Percentiles rank a stretch among this genome's conserved stretches.
These are phyloP conservation scores for Trichoderma gamsii DNA, from an alignment of 495 filamentous ascomycete species.

Conservation along the genomic window DNA sequence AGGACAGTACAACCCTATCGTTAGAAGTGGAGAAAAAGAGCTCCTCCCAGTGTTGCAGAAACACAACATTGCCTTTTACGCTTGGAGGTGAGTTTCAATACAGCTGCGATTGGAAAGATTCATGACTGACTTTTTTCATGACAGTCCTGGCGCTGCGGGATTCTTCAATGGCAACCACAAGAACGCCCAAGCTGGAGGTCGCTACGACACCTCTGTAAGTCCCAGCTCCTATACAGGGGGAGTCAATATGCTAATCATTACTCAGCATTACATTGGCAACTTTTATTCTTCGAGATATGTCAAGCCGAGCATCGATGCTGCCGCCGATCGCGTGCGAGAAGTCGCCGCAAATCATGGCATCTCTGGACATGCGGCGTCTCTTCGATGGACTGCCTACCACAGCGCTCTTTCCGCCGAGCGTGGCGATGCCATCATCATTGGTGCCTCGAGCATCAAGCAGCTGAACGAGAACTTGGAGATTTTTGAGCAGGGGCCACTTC, in stretches of 20 bases:
- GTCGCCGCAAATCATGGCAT: slow-evolving; percentile 68
- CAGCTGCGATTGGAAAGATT: not conserved
- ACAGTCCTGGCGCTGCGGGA: slow-evolving; percentile 30
- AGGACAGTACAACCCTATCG: not conserved
- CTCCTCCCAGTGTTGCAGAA: slow-evolving; percentile 41
- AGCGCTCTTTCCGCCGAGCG: slow-evolving; percentile 64
- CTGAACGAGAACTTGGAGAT: slow-evolving; percentile 68
- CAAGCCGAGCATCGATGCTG: slow-evolving; percentile 21
- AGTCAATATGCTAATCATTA: not conserved
- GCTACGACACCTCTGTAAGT: slow-evolving; percentile 21
- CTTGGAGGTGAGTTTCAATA: slow-evolving; percentile 28
- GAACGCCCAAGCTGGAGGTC: slow-evolving; percentile 13
- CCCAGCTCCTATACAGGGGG: not conserved
- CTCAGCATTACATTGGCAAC: slow-evolving; percentile 21
- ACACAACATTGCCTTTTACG: slow-evolving; percentile 41
- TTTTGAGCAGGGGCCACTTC: slow-evolving; percentile 81
- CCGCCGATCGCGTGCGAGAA: slow-evolving; percentile 22
- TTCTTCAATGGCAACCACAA: slow-evolving; percentile 25
- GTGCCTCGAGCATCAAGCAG: slow-evolving; percentile 68
- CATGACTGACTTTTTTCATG: not conserved
- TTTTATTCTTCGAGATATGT: slow-evolving; percentile 20
- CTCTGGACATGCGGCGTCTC: slow-evolving; percentile 70
- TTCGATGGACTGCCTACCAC: slow-evolving; percentile 77
- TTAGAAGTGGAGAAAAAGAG: slow-evolving; percentile 19
- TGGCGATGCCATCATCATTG: slow-evolving; percentile 81